Evolutionary conservation across 2,329 filamentous ascomycete species (phyloP), one percentile per base, ranked within the genome.

Genomic region (Falciphora oryzae): DNA sequence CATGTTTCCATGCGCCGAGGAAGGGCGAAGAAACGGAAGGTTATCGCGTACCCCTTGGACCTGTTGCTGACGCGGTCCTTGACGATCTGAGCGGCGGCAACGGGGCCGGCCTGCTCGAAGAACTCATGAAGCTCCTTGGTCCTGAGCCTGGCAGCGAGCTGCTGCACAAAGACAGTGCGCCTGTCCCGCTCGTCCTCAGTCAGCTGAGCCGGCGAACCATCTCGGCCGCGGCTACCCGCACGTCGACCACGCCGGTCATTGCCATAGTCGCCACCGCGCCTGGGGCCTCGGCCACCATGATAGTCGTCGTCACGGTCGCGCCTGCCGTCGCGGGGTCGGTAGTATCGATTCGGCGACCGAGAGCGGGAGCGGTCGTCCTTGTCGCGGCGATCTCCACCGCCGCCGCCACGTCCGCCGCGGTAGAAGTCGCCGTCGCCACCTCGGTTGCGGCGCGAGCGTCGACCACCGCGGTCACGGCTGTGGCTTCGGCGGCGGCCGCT

Each of bases 61-160:
- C 95, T 91, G 71, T 93, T 92, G 79, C 93, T 97, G 68, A 99
- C 93, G 68, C 95, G 87, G 73, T 99, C 95, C 79, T 98, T 98
- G 63, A 99, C 95, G 65, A 99, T 99, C 80, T 98, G 95, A 62
- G 95, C 95, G 76, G 98, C 95, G 72, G 95, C 96, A 64, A 99
- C 95, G 56, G 91, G 89, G 68, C 95, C 95, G 71, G 95, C 90
- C 78, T 94, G 93, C 76, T 97, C 92, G 74, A 99, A 99, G 77
- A 99, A 99, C 67, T 89, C 86, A 76, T 96, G 94, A 68, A 99
- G 83, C 77, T 98, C 93, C 73, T 92, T 93, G 65, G 92, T 97
- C 71, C 94, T 89, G 69, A 98, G 85, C 73, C 95, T 91, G 70
- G 93, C 93, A 70, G 95, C 95, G 74, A 99, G 89, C 79, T 99